Evolutionary conservation across 2,329 filamentous ascomycete genomes (phyloP).

Genomic region (Pestalotiopsis sp.): DNA sequence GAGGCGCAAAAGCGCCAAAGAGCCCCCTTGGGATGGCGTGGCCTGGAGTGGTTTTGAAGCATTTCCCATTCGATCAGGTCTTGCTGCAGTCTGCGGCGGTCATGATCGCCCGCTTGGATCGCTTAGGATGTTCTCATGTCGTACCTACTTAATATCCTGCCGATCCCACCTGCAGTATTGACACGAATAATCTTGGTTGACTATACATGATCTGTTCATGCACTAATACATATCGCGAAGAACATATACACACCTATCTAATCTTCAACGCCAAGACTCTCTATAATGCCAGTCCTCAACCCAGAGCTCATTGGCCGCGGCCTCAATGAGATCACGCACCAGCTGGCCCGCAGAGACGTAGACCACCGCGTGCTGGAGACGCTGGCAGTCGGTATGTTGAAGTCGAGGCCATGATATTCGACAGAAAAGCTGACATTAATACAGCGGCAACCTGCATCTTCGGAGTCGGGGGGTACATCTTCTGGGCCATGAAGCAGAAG

Average conservation of each 20-base stretch:
- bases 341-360: slow-evolving; percentile 3
- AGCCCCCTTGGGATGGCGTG: neutral
- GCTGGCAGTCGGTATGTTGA: slow-evolving; percentile 5
- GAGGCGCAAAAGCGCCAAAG: neutral
- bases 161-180: neutral
- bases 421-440: neutral
- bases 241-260: neutral
- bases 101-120: neutral
- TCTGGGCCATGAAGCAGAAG: slow-evolving; percentile 13
- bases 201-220: neutral
- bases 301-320: slow-evolving; percentile 9
- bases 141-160: neutral
- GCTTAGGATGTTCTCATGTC: neutral
- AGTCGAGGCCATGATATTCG: neutral
- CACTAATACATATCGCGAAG: no score
- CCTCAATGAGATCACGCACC: slow-evolving; percentile 3
- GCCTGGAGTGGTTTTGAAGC: neutral
- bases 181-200: no score
- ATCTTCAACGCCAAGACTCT: neutral
- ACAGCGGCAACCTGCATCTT: slow-evolving; percentile 12
- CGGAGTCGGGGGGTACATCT: slow-evolving; percentile 9
- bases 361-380: slow-evolving; percentile 10
- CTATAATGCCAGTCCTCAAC: slow-evolving; percentile 5
- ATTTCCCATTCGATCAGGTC: neutral
- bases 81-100: no score